phyloP scores from a whole-genome alignment of 1,284 basidiomycete species.

The Trametes sp. region DNA sequence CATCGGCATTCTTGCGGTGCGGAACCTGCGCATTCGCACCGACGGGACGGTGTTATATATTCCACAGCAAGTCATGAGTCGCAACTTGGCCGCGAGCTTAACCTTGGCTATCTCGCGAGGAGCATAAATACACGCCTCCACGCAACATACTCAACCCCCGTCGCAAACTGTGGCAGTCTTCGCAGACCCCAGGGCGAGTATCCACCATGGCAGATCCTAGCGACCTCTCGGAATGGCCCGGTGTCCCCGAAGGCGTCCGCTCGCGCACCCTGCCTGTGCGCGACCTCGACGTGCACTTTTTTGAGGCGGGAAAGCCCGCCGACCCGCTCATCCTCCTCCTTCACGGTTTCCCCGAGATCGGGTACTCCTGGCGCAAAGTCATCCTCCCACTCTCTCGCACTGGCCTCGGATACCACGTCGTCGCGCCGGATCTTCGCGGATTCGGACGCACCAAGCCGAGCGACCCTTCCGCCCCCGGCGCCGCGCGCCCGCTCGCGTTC shows the following conservation, averaged over 20 bases:
- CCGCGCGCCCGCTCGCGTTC: constrained; percentile 43
- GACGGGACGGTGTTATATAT: too few relatives aligned
- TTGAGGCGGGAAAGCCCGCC: constrained; percentile 52
- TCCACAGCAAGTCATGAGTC: too few relatives aligned
- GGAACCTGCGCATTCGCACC: too few relatives aligned
- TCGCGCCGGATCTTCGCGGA: constrained; percentile 46
- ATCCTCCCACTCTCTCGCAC: constrained; percentile 55
- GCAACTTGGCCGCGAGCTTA: too few relatives aligned
- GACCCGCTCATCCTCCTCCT: constrained; percentile 62
- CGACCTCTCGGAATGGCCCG: constrained; percentile 2
- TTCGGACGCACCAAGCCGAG: constrained; percentile 43
- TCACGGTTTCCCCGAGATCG: constrained; percentile 72
- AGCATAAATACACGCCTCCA: too few relatives aligned
- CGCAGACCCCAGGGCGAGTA: background rate
- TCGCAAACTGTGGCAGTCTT: background rate
- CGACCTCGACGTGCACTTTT: constrained; percentile 57
- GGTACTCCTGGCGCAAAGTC: constrained; percentile 69
- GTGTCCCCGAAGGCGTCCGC: constrained; percentile 25
- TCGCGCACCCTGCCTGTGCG: constrained; percentile 39
- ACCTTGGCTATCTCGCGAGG: too few relatives aligned
- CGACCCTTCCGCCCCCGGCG: constrained; percentile 14
- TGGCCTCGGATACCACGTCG: constrained; percentile 43
- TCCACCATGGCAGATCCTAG: background rate
- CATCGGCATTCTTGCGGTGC: too few relatives aligned
- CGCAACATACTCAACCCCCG: too few relatives aligned